phyloP scores from a whole-genome alignment of 1,139 yeast genomes.

The Saccharomyces hybrid region DNA sequence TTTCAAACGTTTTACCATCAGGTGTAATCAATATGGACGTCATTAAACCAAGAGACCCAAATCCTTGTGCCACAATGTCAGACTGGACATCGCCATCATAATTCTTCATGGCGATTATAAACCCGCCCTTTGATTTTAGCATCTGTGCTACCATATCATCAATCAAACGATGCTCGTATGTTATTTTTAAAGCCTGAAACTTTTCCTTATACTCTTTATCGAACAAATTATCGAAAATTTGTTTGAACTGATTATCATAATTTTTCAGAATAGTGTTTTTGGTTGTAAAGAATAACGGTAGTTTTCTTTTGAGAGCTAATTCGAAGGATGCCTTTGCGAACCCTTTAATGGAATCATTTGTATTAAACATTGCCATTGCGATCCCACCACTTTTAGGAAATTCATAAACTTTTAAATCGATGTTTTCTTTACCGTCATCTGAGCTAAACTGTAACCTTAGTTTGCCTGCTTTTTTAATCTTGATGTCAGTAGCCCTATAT shows the following conservation, averaged over 20 bases:
- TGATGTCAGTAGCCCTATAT: slow-evolving; percentile 82
- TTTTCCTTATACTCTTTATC: slow-evolving; percentile 57
- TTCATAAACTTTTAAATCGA: slow-evolving; percentile 58
- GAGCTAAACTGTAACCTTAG: slow-evolving; percentile 74
- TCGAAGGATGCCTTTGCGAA: slow-evolving; percentile 90
- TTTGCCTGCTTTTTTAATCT: slow-evolving; percentile 71
- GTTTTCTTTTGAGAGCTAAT: slow-evolving; percentile 67
- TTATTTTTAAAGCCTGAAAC: slow-evolving; percentile 70
- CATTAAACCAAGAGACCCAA: slow-evolving; percentile 93
- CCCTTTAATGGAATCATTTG: slow-evolving; percentile 79
- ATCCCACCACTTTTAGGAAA: slow-evolving; percentile 68
- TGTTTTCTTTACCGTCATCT: slow-evolving; percentile 51
- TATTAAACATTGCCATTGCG: slow-evolving; percentile 89
- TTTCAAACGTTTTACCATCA: slow-evolving; percentile 88
- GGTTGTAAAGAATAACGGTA: slow-evolving; percentile 78
- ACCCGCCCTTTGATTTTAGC: slow-evolving; percentile 92
- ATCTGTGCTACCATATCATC: slow-evolving; percentile 98
- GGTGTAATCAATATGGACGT: slow-evolving; percentile 90
- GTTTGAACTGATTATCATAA: slow-evolving; percentile 92
- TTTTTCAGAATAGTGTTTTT: slow-evolving; percentile 87
- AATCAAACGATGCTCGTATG: slow-evolving; percentile 92
- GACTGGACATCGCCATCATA: slow-evolving; percentile 96
- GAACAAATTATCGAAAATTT: slow-evolving; percentile 75
- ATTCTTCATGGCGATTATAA: slow-evolving; percentile 88
- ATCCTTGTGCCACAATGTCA: slow-evolving; percentile 95